These are phyloP conservation scores for Nemania diffusa DNA, from an alignment of 2,329 filamentous ascomycete species.

Conservation along the genomic window DNA sequence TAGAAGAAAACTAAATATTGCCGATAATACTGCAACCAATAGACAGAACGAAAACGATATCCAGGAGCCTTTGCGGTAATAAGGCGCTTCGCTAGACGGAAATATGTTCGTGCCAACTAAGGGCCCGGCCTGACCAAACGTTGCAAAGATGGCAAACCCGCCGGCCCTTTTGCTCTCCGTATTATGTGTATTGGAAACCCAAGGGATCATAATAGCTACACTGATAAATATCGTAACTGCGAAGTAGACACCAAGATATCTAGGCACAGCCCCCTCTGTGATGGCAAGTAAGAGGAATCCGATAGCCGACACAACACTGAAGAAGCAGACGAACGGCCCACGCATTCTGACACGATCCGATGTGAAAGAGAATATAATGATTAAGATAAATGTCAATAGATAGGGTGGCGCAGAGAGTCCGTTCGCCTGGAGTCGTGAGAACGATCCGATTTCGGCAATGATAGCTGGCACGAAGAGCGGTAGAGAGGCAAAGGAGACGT, in stretches of 20 bases:
- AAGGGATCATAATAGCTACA: conserved; percentile 50
- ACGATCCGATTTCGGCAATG: conserved; percentile 50
- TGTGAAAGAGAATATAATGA: conserved; percentile 50
- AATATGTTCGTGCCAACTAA: conserved; percentile 50
- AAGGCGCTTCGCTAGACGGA: conserved; percentile 48
- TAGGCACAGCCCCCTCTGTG: conserved; percentile 46
- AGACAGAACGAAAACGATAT: conserved; percentile 49
- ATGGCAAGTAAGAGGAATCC: conserved; percentile 55
- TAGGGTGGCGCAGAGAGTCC: conserved; percentile 55
- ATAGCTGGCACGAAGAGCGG: conserved; percentile 50
- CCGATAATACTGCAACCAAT: conserved; percentile 35
- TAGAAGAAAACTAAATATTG: conserved; percentile 30
- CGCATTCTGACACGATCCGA: conserved; percentile 52
- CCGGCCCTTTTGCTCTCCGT: conserved; percentile 52
- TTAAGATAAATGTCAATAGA: conserved; percentile 53
- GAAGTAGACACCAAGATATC: conserved; percentile 53
- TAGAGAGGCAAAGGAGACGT: conserved; percentile 48
- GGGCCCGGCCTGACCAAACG: conserved; percentile 51
- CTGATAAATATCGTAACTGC: conserved; percentile 53
- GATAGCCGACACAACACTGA: conserved; percentile 50
- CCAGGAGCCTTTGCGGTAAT: conserved; percentile 52
- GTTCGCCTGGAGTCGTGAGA: conserved; percentile 50
- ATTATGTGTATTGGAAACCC: conserved; percentile 52
- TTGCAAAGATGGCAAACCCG: conserved; percentile 52
- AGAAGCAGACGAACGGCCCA: conserved; percentile 52